phyloP scores from a whole-genome alignment of 2,329 filamentous ascomycete species.

The Achaetomium macrosporum region DNA sequence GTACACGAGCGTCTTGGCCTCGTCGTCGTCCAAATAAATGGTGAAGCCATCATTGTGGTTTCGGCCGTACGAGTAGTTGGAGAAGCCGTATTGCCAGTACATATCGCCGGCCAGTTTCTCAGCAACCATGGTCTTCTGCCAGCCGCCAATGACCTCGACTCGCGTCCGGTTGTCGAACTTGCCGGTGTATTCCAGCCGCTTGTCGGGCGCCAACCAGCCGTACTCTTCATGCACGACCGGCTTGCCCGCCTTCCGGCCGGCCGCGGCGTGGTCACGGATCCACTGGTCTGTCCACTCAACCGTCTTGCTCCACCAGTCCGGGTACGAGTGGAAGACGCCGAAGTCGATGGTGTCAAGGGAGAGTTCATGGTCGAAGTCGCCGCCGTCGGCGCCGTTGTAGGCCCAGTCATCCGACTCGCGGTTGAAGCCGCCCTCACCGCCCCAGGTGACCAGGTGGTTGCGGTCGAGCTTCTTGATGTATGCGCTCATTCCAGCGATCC shows the following conservation, averaged over 20 bases:
- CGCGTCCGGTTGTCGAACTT: conserved; percentile 39
- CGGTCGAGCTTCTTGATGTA: conserved; percentile 48
- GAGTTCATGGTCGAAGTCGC: conserved; percentile 48
- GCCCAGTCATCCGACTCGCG: conserved; percentile 36
- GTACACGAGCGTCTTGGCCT: conserved; percentile 40
- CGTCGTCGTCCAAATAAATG: conserved; percentile 46
- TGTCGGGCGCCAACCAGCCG: conserved; percentile 47
- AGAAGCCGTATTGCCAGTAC: conserved; percentile 52
- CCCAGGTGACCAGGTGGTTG: conserved; percentile 49
- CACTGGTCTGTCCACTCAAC: conserved; percentile 47
- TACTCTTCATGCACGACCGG: conserved; percentile 53
- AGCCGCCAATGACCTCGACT: conserved; percentile 39
- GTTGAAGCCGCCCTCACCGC: conserved; percentile 55
- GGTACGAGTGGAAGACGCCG: conserved; percentile 50
- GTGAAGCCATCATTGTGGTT: conserved; percentile 54
- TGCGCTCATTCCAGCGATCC: conserved; percentile 49
- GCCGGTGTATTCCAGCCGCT: conserved; percentile 40
- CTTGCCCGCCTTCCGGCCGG: conserved; percentile 39
- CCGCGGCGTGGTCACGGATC: conserved; percentile 47
- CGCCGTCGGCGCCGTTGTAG: conserved; percentile 44
- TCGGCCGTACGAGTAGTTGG: conserved; percentile 45
- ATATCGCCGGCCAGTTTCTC: conserved; percentile 44
- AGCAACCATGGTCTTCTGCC: conserved; percentile 44
- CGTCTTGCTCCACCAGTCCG: conserved; percentile 50
- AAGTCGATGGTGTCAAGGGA: conserved; percentile 46